These are phyloP conservation scores for Massarina eburnea DNA, from an alignment of 2,329 filamentous ascomycete genomes.

Conservation along the genomic window DNA sequence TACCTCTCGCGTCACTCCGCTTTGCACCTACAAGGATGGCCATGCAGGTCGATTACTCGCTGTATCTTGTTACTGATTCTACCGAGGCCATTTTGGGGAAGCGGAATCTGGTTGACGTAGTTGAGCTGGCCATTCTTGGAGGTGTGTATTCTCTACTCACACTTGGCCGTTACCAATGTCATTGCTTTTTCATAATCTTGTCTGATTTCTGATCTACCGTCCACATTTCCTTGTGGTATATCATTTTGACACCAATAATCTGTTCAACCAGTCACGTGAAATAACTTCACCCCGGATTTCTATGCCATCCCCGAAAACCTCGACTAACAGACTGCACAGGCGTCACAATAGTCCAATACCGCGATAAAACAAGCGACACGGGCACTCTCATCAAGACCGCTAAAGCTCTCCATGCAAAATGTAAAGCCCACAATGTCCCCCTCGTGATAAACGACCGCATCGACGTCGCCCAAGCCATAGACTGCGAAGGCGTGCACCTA, in stretches of 20 bases:
- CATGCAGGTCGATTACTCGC: conserved; percentile 66
- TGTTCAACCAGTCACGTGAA: too few relatives aligned
- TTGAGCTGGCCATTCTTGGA: conserved; percentile 73
- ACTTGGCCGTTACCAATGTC: background rate
- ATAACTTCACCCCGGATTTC: too few relatives aligned
- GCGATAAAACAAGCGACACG: conserved; percentile 83
- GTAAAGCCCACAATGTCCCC: conserved; percentile 68
- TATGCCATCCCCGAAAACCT: background rate
- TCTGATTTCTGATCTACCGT: background rate
- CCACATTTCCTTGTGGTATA: too few relatives aligned
- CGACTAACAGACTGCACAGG: conserved; percentile 45
- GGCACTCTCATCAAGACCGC: conserved; percentile 70
- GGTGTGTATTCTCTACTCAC: conserved; percentile 50
- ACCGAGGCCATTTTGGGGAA: conserved; percentile 79
- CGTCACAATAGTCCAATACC: conserved; percentile 83
- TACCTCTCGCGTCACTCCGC: background rate
- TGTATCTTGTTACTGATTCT: conserved; percentile 93
- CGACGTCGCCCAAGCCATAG: conserved; percentile 82
- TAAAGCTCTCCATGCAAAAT: conserved; percentile 69
- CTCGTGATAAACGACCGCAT: conserved; percentile 92
- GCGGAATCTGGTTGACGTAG: conserved; percentile 69
- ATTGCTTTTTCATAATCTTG: background rate
- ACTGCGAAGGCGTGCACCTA: conserved; percentile 89
- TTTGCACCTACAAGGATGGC: conserved; percentile 42
- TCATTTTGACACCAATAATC: too few relatives aligned